Percentiles rank a stretch among this genome's conserved stretches.
phyloP scores from a whole-genome alignment of 495 filamentous ascomycete genomes.

The Sabuloglossum arenarium region DNA sequence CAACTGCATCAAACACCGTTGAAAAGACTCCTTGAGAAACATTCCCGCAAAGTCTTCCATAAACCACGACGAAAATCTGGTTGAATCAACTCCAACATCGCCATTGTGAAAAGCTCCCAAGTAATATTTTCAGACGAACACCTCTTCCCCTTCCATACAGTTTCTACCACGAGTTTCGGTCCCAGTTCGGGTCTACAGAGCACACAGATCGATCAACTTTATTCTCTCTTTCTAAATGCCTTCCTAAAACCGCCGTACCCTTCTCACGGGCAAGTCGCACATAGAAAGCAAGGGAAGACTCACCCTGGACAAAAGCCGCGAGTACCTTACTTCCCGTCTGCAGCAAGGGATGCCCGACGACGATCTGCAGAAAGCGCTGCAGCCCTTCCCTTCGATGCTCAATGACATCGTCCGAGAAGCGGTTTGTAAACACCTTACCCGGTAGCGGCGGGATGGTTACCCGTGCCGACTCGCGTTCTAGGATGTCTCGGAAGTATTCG shows the following conservation, averaged over 20 bases:
- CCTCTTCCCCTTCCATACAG: neutral
- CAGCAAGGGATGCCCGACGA: conserved; percentile 85
- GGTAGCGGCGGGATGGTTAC: conserved; percentile 92
- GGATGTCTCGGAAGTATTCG: conserved; percentile 94
- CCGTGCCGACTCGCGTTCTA: conserved; percentile 82
- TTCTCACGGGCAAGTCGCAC: neutral
- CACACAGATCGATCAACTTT: neutral
- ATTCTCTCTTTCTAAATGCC: neutral
- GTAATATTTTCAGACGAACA: too few relatives aligned
- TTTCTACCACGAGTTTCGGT: conserved; percentile 52
- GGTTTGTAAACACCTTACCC: conserved; percentile 95
- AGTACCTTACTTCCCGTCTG: conserved; percentile 96
- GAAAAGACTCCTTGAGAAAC: too few relatives aligned
- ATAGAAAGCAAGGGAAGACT: neutral
- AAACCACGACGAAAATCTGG: too few relatives aligned
- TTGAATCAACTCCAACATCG: too few relatives aligned
- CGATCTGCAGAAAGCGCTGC: conserved; percentile 92
- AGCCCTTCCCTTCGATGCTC: conserved; percentile 82
- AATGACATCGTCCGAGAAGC: conserved; percentile 96
- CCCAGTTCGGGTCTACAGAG: conserved; percentile 51
- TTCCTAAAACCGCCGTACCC: too few relatives aligned
- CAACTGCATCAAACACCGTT: too few relatives aligned
- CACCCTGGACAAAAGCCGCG: conserved; percentile 88
- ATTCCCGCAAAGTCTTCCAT: too few relatives aligned
- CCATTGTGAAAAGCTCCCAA: too few relatives aligned